Evolutionary conservation across 1,284 basidiomycete genomes (phyloP).

Genomic region (Rhodotorula mucilaginosa): DNA sequence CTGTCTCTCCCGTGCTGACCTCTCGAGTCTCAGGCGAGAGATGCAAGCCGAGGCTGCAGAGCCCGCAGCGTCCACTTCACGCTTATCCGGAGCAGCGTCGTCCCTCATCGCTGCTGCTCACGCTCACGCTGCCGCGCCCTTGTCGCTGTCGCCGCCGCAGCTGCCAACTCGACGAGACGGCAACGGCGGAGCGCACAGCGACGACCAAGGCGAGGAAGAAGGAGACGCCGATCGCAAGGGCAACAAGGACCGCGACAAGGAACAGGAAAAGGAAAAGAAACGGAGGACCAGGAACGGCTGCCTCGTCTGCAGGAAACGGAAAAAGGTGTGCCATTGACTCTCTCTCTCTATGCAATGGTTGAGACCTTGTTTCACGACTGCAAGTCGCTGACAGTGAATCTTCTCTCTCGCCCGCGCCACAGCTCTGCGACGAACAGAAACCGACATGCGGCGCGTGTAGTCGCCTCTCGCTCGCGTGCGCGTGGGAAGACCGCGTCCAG

Average conservation of each 20-base stretch:
- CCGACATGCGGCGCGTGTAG: conserved; percentile 12
- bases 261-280: conserved; percentile 1
- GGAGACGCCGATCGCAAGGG: background rate
- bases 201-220: background rate
- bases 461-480: conserved; percentile 12
- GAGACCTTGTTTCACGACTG: too few species aligned
- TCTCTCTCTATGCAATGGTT: too few species aligned
- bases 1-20: too few species aligned
- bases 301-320: conserved; percentile 19
- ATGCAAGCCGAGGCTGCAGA: background rate
- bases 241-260: background rate
- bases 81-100: background rate
- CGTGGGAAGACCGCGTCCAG: conserved; percentile 17
- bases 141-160: background rate
- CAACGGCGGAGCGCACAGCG: background rate
- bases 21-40: too few species aligned
- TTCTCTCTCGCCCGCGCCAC: background rate
- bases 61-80: background rate
- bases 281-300: conserved; percentile 21
- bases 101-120: background rate
- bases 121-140: background rate
- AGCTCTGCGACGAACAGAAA: conserved; percentile 15
- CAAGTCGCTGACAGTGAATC: background rate
- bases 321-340: conserved; percentile 9
- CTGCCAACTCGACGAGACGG: background rate